Base-by-base conservation (phyloP, 345 rosid genomes). In the Nasturtium officinale region DNA sequence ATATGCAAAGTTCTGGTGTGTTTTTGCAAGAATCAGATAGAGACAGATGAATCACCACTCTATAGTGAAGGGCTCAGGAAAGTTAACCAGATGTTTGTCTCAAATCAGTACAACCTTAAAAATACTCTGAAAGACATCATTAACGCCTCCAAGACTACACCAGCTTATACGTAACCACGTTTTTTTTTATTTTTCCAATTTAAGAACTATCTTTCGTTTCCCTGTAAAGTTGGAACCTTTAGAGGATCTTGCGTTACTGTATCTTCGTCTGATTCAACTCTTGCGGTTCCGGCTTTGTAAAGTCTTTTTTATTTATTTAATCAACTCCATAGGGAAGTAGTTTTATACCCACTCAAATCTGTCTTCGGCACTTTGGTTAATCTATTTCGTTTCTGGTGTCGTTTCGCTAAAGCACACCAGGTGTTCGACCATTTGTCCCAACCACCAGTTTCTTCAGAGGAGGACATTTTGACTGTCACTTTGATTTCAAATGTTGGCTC, bases 41-140 rank as follows among this genome's bases (percentile, higher is more conserved):
- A 32, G 10, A 2, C 9, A 32, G 37, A 32, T 32, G 37, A 32
- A 32, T 32, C 37, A 32, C 37, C 37, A 32, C 0, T 32, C 37
- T 32, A 32, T 8, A 32, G 10, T 1, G 37, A 32, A 2, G 37
- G 37, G 37, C 37, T 32, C 37, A 32, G 37, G 37, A 7, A 32
- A 32, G 37, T 32, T 7, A 7, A 9, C 38, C 38, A 35, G 38
- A 35, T 35, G 38, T 35, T 35, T 35, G 38, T 35, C 38, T 54
- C 67, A 35, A 87, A 82, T 59, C 81, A 83, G 15, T 80, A 86
- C 47, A 50, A 0, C 68, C 89, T 91, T 30, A 29, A 13, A 51
- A 79, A 61, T 3, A 89, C 96, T 40, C 86, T 94, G 0, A 86
- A 81, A 51, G 11, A 43, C 3, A 46, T 54, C 28, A 30, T 64